These are phyloP conservation scores for Colletotrichum shisoi DNA, from an alignment of 2,329 filamentous ascomycete genomes.

Conservation along the genomic window DNA sequence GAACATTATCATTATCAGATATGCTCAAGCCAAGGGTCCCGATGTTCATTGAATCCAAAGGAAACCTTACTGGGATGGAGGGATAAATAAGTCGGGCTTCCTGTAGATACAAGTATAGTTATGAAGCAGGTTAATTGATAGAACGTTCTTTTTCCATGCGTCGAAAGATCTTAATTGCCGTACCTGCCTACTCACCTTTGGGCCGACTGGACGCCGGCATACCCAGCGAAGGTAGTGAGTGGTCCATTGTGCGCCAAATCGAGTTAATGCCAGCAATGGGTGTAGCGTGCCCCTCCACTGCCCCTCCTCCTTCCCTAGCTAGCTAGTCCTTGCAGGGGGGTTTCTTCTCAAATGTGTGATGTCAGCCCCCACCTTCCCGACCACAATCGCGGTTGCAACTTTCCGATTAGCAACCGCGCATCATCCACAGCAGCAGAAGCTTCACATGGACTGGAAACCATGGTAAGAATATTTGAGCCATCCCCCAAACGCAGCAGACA, in stretches of 20 bases:
- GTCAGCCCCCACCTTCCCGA: conserved; percentile 37
- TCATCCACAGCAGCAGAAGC: conserved; percentile 37
- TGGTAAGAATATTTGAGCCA: conserved; percentile 46
- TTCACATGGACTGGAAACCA: conserved; percentile 51
- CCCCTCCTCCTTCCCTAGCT: conserved; percentile 21
- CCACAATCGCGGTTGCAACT: conserved; percentile 27
- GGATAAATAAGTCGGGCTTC: too few relatives aligned
- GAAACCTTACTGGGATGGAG: too few relatives aligned
- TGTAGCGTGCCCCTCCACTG: conserved; percentile 29
- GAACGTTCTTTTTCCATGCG: too few relatives aligned
- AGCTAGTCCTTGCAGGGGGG: conserved; percentile 25
- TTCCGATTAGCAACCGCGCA: conserved; percentile 40
- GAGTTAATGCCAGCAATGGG: neutral
- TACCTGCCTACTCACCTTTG: too few relatives aligned
- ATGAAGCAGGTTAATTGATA: too few relatives aligned
- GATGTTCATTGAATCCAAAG: neutral
- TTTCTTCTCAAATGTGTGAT: conserved; percentile 35
- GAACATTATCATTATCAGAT: neutral
- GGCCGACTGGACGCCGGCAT: too few relatives aligned
- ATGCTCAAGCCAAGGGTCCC: too few relatives aligned
- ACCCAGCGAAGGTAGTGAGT: too few relatives aligned
- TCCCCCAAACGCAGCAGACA: too few relatives aligned
- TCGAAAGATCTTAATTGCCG: too few relatives aligned
- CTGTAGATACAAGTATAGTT: too few relatives aligned
- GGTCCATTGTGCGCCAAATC: too few relatives aligned